phyloP scores from a whole-genome alignment of 176 grass and related monocot species.

The Zoysia pacifica region DNA sequence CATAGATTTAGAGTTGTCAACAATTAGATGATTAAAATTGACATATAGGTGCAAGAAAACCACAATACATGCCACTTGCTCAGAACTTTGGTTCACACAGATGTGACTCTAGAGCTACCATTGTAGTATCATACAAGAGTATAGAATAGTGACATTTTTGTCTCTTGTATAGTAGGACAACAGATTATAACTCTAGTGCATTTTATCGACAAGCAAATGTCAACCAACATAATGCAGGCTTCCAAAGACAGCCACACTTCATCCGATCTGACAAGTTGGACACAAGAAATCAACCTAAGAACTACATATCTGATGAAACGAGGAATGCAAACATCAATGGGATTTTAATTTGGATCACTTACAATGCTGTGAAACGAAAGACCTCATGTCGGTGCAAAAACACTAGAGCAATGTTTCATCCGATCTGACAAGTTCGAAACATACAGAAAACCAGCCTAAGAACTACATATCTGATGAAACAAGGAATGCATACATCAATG shows the following conservation, averaged over 20 bases:
- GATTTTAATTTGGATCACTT: constrained; percentile 1
- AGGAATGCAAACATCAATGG: neutral
- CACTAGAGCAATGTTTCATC: neutral
- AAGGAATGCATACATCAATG: neutral
- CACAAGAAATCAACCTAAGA: constrained; percentile 15
- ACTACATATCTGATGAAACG: constrained; percentile 5
- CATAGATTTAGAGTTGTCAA: constrained; percentile 21
- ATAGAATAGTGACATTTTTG: constrained; percentile 9
- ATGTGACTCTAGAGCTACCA: constrained; percentile 34
- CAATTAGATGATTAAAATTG: neutral
- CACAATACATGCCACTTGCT: constrained; percentile 38
- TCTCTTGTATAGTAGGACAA: neutral
- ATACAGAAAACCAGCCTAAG: constrained; percentile 13
- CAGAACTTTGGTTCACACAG: constrained; percentile 25
- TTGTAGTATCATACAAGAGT: neutral
- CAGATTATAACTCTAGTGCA: neutral
- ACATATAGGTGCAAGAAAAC: constrained; percentile 34
- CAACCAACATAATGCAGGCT: neutral
- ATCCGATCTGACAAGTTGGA: neutral
- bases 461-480: constrained; percentile 4
- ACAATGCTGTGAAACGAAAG: neutral
- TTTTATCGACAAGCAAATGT: neutral
- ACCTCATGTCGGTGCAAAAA: neutral
- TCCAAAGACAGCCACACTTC: neutral
- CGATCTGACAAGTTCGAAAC: neutral